phyloP scores from a whole-genome alignment of 208 protist genomes.

The Naegleria fowleri region DNA sequence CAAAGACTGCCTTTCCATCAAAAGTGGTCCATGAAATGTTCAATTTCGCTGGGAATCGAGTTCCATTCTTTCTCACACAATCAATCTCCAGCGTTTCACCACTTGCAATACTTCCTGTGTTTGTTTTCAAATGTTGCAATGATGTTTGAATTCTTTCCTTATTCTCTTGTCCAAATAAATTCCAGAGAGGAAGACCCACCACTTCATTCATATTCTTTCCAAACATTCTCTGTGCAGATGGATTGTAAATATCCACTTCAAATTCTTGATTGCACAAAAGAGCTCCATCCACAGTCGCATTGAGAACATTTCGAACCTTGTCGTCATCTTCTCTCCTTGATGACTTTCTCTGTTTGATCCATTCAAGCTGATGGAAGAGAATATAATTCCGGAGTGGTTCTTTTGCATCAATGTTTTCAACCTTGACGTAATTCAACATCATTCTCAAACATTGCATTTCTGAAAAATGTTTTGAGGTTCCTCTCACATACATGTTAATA shows the following conservation, averaged over 20 bases:
- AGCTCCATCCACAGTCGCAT: not conserved
- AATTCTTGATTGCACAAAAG: not conserved
- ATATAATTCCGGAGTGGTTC: not conserved
- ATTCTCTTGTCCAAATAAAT: not conserved
- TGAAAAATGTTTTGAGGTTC: not conserved
- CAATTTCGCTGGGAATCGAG: not conserved
- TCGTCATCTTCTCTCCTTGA: not conserved
- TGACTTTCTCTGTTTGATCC: no score
- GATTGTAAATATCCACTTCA: not conserved
- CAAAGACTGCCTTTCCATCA: not conserved
- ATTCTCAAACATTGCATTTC: not conserved
- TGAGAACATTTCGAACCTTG: not conserved
- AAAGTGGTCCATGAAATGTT: not conserved
- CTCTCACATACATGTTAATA: not conserved
- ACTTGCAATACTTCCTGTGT: not conserved
- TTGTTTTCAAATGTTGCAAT: not conserved
- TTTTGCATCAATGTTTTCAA: not conserved
- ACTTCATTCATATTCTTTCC: not conserved
- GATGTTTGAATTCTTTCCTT: not conserved
- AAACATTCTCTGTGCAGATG: not conserved
- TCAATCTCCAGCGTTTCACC: not conserved
- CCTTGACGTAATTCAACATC: not conserved
- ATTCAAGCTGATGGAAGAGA: not conserved
- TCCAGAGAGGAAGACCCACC: not conserved
- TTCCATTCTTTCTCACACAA: not conserved